These are phyloP conservation scores for Solanum chacoense DNA, from an alignment of 305 asterid genomes.

Conservation along the genomic window DNA sequence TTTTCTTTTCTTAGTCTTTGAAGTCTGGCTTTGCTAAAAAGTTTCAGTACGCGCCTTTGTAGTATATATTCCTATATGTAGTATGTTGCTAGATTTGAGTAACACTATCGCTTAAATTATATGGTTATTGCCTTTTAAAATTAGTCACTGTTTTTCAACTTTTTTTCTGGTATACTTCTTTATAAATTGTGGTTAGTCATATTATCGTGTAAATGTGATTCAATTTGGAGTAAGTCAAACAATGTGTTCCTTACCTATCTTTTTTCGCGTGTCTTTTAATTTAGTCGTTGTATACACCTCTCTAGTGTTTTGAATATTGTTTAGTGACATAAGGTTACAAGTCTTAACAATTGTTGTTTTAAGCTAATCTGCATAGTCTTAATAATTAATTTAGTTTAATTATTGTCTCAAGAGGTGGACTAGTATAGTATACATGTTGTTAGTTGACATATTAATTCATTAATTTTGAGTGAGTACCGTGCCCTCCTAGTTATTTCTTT, in stretches of 20 bases:
- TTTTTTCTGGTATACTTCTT: not conserved
- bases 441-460: not conserved
- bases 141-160: not conserved
- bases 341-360: not conserved
- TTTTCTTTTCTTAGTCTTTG: not conserved
- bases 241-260: not conserved
- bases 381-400: not conserved
- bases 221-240: not conserved
- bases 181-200: not conserved
- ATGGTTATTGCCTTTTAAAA: too few species aligned
- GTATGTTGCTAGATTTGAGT: too few species aligned
- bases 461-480: not conserved
- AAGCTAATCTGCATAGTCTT: not conserved
- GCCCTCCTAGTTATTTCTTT: not conserved
- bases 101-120: too few species aligned
- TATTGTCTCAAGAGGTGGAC: not conserved
- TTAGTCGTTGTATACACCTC: not conserved
- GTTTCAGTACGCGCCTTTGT: not conserved
- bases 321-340: not conserved
- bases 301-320: not conserved
- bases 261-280: too few species aligned
- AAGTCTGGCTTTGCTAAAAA: not conserved
- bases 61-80: not conserved
- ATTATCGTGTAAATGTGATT: not conserved
- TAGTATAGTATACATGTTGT: not conserved